Evolutionary conservation across 2,329 filamentous ascomycete species (phyloP).

Genomic region (Diplodia intermedia): DNA sequence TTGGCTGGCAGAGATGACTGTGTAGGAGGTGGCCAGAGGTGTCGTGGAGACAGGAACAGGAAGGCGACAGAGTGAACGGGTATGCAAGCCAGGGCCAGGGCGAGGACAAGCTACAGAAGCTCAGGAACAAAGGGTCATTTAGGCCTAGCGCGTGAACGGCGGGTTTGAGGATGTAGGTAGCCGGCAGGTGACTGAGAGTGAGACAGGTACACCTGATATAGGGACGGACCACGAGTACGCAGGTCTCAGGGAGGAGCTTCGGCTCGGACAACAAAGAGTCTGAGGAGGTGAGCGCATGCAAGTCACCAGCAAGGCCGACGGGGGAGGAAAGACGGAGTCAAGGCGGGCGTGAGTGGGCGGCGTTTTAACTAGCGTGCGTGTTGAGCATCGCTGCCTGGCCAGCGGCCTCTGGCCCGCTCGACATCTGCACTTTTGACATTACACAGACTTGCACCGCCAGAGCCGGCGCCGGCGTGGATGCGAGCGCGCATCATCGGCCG

Average conservation of each 20-base stretch:
- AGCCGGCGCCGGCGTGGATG: not conserved
- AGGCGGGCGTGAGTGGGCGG: conserved; percentile 7
- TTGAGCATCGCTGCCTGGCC: conserved; percentile 23
- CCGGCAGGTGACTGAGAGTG: conserved; percentile 26
- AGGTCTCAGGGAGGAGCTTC: conserved; percentile 4
- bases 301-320: conserved; percentile 4
- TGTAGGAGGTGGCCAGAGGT: conserved; percentile 12
- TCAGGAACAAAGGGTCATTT: conserved; percentile 30
- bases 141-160: conserved; percentile 28
- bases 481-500: conserved; percentile 28
- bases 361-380: conserved; percentile 21
- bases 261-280: not conserved
- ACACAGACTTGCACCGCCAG: conserved; percentile 27
- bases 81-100: conserved; percentile 21
- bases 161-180: not conserved
- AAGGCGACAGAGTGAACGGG: conserved; percentile 15
- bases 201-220: conserved; percentile 30
- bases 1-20: not conserved
- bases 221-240: conserved; percentile 6
- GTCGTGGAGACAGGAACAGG: conserved; percentile 22
- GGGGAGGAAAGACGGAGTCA: conserved; percentile 4
- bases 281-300: not conserved
- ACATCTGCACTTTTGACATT: conserved; percentile 10
- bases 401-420: not conserved
- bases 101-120: conserved; percentile 11